These are phyloP conservation scores for Ampelocalamus luodianensis DNA, from an alignment of 176 grass and related monocot species.

Conservation along the genomic window DNA sequence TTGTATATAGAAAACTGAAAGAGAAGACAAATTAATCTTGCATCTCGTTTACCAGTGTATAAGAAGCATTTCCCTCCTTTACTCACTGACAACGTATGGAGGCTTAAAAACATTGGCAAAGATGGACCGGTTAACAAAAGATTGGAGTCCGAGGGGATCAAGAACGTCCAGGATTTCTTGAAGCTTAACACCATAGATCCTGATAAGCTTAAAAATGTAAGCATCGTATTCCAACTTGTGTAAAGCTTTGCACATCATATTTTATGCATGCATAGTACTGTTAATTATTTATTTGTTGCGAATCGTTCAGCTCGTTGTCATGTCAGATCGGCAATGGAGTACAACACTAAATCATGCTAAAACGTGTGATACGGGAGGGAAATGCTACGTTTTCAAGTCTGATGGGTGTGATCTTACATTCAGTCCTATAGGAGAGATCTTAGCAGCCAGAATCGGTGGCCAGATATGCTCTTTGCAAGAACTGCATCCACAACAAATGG, in stretches of 20 bases:
- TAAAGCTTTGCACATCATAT: background rate
- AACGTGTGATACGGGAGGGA: constrained; percentile 48
- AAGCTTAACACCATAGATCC: constrained; percentile 51
- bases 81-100: constrained; percentile 62
- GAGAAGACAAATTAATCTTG: background rate
- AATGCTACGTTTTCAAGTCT: constrained; percentile 47
- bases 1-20: background rate
- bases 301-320: constrained; percentile 41
- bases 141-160: constrained; percentile 51
- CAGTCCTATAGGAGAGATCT: constrained; percentile 39
- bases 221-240: background rate
- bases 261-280: background rate
- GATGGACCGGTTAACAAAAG: constrained; percentile 57
- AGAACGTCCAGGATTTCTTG: constrained; percentile 67
- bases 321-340: constrained; percentile 48
- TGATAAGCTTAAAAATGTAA: constrained; percentile 38
- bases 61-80: constrained; percentile 63
- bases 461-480: constrained; percentile 3
- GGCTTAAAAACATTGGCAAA: constrained; percentile 66
- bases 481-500: constrained; percentile 31
- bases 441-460: constrained; percentile 14
- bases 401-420: constrained; percentile 40
- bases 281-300: background rate
- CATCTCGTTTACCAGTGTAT: constrained; percentile 42
- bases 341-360: constrained; percentile 55